Conservation (phyloP, 2,329 filamentous ascomycete species). For the Coleophoma crateriformis region DNA sequence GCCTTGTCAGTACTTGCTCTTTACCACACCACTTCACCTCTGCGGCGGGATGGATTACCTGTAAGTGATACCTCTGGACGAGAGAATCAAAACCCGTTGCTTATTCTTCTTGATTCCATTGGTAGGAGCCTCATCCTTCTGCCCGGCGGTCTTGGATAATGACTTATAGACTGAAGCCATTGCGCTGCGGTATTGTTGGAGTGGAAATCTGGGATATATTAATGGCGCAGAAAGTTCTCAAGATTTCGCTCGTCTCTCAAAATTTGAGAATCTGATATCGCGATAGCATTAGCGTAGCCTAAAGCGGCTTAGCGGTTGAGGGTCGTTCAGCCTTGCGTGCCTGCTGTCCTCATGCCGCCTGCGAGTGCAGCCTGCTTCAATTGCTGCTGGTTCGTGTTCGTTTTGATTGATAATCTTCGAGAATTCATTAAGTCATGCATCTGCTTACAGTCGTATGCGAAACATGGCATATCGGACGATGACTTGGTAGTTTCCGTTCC, state of each 20-base stretch:
- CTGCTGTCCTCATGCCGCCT: too few species aligned
- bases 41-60: constrained; percentile 41
- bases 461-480: too few species aligned
- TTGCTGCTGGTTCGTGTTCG: too few species aligned
- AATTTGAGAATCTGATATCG: constrained; percentile 9
- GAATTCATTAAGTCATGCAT: too few species aligned
- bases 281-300: constrained; percentile 17
- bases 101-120: constrained; percentile 56
- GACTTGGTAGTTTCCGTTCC: too few species aligned
- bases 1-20: too few species aligned
- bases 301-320: not conserved
- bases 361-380: too few species aligned
- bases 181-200: constrained; percentile 16
- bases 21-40: not conserved
- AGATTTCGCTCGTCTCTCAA: constrained; percentile 3
- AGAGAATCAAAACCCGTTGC: constrained; percentile 81
- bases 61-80: constrained; percentile 87
- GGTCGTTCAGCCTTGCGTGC: too few species aligned
- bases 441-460: too few species aligned
- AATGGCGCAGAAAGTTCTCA: constrained; percentile 17
- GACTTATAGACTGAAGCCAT: constrained; percentile 76
- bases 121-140: constrained; percentile 41
- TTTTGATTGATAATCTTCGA: too few species aligned
- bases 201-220: not conserved
- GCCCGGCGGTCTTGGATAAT: constrained; percentile 53